Base-by-base conservation (phyloP, 495 filamentous ascomycete genomes). In the Cercophora newfieldiana region DNA sequence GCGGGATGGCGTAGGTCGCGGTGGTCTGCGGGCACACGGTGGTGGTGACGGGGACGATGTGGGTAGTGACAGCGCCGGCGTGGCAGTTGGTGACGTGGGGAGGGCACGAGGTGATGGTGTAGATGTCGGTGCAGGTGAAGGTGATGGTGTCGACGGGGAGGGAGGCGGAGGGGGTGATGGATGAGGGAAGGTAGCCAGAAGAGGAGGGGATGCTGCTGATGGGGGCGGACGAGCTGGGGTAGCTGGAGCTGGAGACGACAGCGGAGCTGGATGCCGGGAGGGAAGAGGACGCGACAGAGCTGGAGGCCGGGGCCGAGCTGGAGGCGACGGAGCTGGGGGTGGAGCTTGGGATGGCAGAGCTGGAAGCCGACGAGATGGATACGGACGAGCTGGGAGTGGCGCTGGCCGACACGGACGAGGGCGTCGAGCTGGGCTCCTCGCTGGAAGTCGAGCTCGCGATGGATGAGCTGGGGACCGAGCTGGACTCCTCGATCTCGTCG, bases 71-170 rank as follows among this genome's bases (percentile, higher is more conserved):
- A 25, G 57, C 56, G 31, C 74, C 71, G 37, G 66, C 76, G 22
- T 82, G 83, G 80, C 85, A 86, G 82, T 85, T 72, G 68, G 83
- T 84, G 63, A 88, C 84, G 49, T 75, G 79, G 48, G 86, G 78
- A 70, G 75, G 77, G 79, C 87, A 89, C 21, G 83, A 86, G 73
- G 82, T 87, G 79, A 88, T 78, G 77, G 86, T 86, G 66, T 82
- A 80, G 56, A 81, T 80, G 55, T 80, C 72, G 66, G 80, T 82
- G 70, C 74, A 72, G 75, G 80, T 82, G 79, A 81, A 76, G n/a
- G 68, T 72, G 62, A 61, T 55, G 31, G 68, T 68, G 61, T 31
- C 62, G 37, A 57, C 49, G 24, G 31, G 22, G 25, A 37, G 30
- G 51, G 31, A 54, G 24, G 37, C 19, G 24, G 37, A 28, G 48